Conservation (phyloP, 306 rosid species). For the Cicer judaicum region DNA sequence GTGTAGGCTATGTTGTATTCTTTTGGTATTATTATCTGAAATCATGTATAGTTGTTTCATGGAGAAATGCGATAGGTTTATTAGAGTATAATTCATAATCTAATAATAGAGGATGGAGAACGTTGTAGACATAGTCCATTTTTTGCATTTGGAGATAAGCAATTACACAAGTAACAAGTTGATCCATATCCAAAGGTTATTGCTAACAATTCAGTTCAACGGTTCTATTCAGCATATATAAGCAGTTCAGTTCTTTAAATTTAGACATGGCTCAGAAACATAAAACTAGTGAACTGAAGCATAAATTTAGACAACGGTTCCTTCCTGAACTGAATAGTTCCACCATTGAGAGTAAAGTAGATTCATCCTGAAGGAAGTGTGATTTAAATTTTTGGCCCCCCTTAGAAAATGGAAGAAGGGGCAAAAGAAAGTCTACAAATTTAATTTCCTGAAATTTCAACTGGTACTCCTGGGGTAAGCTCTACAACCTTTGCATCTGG, state of each 20-base stretch:
- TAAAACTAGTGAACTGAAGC: neutral
- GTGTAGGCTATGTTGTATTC: too few species aligned
- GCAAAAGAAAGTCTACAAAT: slow-evolving; percentile 13
- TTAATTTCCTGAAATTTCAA: slow-evolving; percentile 56
- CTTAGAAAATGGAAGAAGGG: neutral
- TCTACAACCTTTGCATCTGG: slow-evolving; percentile 66
- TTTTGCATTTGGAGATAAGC: too few species aligned
- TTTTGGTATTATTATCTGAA: too few species aligned
- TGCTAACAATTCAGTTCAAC: neutral
- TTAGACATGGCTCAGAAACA: neutral
- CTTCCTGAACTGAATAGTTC: neutral
- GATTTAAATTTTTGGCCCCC: neutral
- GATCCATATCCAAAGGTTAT: too few species aligned
- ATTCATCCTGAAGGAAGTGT: slow-evolving; percentile 22
- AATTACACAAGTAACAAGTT: too few species aligned
- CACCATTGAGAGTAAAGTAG: neutral
- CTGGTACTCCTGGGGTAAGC: slow-evolving; percentile 72
- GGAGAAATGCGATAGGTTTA: too few species aligned
- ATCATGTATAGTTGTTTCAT: too few species aligned
- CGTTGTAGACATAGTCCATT: too few species aligned
- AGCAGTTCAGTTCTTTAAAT: neutral
- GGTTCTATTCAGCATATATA: neutral
- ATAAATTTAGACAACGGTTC: neutral
- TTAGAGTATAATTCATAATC: too few species aligned
- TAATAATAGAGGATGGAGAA: too few species aligned